Conservation (phyloP, 2,329 filamentous ascomycete species). For the Chaetothyriales sp. region DNA sequence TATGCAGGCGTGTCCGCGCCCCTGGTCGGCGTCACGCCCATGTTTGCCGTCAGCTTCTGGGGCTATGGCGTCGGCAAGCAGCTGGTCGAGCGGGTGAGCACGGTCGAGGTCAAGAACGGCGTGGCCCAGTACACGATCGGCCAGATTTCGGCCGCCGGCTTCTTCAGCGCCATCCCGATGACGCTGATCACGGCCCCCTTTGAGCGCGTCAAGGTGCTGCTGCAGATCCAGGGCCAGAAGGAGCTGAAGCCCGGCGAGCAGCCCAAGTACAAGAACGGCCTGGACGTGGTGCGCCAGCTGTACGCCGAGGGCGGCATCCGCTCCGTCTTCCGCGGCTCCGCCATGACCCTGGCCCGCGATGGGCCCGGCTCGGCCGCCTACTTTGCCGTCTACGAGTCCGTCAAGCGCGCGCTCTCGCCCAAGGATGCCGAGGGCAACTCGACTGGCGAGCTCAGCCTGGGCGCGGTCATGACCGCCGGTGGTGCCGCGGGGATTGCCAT, state of each 20-base stretch:
- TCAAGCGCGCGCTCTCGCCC: constrained; percentile 77
- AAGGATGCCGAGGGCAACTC: constrained; percentile 60
- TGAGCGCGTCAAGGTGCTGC: constrained; percentile 94
- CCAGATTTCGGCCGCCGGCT: constrained; percentile 82
- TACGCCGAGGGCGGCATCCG: constrained; percentile 82
- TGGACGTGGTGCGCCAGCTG: constrained; percentile 84
- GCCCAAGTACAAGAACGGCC: constrained; percentile 71
- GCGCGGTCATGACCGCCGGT: constrained; percentile 72
- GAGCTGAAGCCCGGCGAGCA: constrained; percentile 73
- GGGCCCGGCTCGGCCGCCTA: constrained; percentile 87
- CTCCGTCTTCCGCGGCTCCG: constrained; percentile 80
- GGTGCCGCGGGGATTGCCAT: constrained; percentile 88
- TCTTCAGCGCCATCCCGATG: constrained; percentile 96
- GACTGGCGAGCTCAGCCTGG: constrained; percentile 61
- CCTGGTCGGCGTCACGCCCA: constrained; percentile 87
- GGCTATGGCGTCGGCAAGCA: constrained; percentile 93
- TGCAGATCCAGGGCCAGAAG: constrained; percentile 93
- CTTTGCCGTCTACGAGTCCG: constrained; percentile 92
- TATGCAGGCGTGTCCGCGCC: constrained; percentile 97
- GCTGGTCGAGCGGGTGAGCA: constrained; percentile 56
- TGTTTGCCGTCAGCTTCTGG: constrained; percentile 67
- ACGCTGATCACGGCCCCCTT: constrained; percentile 97
- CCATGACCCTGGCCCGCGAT: constrained; percentile 84
- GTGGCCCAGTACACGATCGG: constrained; percentile 57
- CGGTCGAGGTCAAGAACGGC: constrained; percentile 46